Evolutionary conservation across 2,329 filamentous ascomycete genomes (phyloP), one percentile per base, ranked within the genome.

Genomic region (Penicillium sp.): DNA sequence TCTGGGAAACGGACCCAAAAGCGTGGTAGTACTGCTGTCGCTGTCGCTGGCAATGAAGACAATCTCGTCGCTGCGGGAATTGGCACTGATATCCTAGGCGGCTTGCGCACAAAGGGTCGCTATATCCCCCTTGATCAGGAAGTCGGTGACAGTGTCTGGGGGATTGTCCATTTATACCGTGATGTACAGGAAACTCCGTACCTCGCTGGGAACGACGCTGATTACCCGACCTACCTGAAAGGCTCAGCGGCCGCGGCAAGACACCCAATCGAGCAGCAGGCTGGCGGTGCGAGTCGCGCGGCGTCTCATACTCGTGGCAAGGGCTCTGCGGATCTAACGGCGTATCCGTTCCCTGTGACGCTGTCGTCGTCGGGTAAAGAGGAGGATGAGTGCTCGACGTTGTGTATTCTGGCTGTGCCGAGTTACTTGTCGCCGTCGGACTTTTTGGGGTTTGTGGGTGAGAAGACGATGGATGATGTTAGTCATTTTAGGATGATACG

Each of bases 401-500:
- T 99, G 17, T 98, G 95, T 76, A 94, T 99, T 66, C 88, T 97
- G 30, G 93, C 94, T 5, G 94, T 99, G 15, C 95, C 95, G 7
- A 95, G 91, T 33, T 98, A 97, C 77, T 90, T 98, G 81, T 92
- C 92, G 8, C 91, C 93, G 0, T 90, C 91, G 7, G 94, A 98
- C 73, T 92, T 99, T 62, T 80, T 98, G 66, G 93, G 92, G 0
- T 98, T 96, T 70, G 87, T 98, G 6, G 95, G 95, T 3, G 91
- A 97, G 75, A 88, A 88, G 73, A 97, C 94, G 76, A 87, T 91
- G 75, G 87, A 91, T 61, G 86, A 93, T 63, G 92, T 99, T 61
- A 95, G 90, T 70, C 95, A 99, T 80, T 97, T 97, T 74, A 85
- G 95, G 57, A 92, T 99, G 87, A 91, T 99, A 59, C 89, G 93